Evolutionary conservation across 2,329 filamentous ascomycete genomes (phyloP), one percentile per base, ranked within the genome.

Genomic region (Cadophora malorum): DNA sequence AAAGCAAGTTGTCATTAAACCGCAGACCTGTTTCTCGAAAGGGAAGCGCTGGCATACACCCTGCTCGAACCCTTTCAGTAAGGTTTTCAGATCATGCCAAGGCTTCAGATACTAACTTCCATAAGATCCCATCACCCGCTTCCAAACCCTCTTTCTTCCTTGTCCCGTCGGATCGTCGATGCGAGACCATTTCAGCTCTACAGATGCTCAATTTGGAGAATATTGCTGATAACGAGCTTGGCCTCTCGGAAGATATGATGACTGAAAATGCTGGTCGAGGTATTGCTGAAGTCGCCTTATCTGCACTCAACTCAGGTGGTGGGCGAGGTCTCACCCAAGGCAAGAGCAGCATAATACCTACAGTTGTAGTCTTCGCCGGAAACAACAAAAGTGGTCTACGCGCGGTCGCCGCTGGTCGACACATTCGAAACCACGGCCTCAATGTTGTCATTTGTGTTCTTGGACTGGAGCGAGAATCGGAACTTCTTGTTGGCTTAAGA

Each of bases 121-220:
- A 65, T 53, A 63, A 77, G 75, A 68, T 73, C 52, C 67, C 72
- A 56, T 63, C 61, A 16, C 53, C 71, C 58, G 66, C 73, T 45
- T 63, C 71, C 59, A 77, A 74, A 65, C 74, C 76, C 28, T 72
- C 74, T 4, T 83, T 89, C 62, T 88, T 86, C 73, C 78, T 86
- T 41, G 75, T 84, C 21, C 83, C 83, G 9, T 86, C 86, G 1
- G 84, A 85, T 72, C 85, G 85, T 45, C 86, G 84, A 14, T 80
- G 89, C 33, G 88, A 90, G 73, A 83, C 87, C 5, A 86, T 91
- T 35, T 90, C 88, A 21, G 85, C 95, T 6, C 83, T 96, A 49
- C 93, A 97, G 76, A 96, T 97, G 88, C 86, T 97, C 33, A 95
- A 96, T 70, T 87, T 98, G 0, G 96, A 98, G 80, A 94, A 96